Conservation (phyloP, 139 green algal genomes). For the Volvox africanus region DNA sequence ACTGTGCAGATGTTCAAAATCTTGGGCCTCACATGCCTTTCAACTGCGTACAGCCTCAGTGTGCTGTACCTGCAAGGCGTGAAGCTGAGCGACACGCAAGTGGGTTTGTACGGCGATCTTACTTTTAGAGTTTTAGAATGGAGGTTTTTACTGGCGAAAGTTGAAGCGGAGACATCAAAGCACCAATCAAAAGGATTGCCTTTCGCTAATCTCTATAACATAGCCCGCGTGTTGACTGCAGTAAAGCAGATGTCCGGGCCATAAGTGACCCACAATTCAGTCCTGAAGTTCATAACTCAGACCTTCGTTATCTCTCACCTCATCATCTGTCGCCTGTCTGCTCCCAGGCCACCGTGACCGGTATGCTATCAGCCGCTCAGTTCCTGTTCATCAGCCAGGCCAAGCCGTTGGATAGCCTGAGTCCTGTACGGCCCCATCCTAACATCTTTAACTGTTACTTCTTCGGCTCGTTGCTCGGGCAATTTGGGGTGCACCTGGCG, state of each 20-base stretch:
- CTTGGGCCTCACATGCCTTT: constrained; percentile 96
- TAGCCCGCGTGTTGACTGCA: too few species aligned
- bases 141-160: too few species aligned
- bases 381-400: constrained; percentile 97
- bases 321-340: neutral
- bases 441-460: constrained; percentile 95
- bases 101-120: neutral
- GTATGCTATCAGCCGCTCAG: constrained; percentile 88
- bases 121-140: too few species aligned
- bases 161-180: too few species aligned
- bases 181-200: too few species aligned
- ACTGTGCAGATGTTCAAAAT: constrained; percentile 99
- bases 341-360: constrained; percentile 82
- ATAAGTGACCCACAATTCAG: too few species aligned
- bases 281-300: neutral
- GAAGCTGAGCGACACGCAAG: constrained; percentile 91
- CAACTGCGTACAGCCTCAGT: constrained; percentile 90
- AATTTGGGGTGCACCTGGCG: constrained; percentile 79
- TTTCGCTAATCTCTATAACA: too few species aligned
- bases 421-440: constrained; percentile 87
- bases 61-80: constrained; percentile 95
- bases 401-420: constrained; percentile 87
- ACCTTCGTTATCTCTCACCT: neutral
- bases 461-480: constrained; percentile 92
- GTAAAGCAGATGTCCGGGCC: too few species aligned